Base-by-base conservation (phyloP, 306 rosid species). In the Gynostemma pentaphyllum region DNA sequence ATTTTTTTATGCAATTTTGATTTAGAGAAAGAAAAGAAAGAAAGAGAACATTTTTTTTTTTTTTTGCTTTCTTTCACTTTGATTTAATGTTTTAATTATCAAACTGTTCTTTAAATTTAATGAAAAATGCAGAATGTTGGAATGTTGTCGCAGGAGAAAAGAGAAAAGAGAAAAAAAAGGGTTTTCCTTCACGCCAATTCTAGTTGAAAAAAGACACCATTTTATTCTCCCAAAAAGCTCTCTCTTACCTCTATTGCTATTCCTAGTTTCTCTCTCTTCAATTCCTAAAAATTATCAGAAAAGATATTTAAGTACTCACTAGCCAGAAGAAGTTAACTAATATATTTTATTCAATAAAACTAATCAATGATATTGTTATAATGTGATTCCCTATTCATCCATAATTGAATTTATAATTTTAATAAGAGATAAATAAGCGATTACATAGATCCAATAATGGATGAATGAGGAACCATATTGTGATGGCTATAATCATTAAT, bases 121-220 rank as follows among this genome's bases (percentile, higher is more conserved):
- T 61, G 39, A 60, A 60, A 22, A 47, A 60, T 60, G 65, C 65
- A 60, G 66, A 61, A 61, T 61, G 66, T 24, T 61, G 66, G 66
- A 61, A 39, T 61, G 66, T 40, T 61, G 66, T 61, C 66, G 66
- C n/a, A n/a, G n/a, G n/a, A n/a, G n/a, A n/a, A n/a, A n/a, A 61
- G 34, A 68, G 70, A 54, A 32, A 42, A 56, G 50, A 60, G 37
- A 67, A 47, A 16, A 32, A 64, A 65, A 47, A 52, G 64, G 27
- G 60, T 30, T 24, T 23, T 52, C 60, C 76, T 74, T 34, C 80
- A 76, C 74, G 75, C 84, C 81, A 89, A 86, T 86, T 80, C 91
- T 83, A 69, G 77, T 69, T 59, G 85, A 83, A 84, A 30, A 57
- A 9, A 32, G 29, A 84, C 87, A 75, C 75, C 82, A 77, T 80